These are phyloP conservation scores for Lachnellula arida DNA, from an alignment of 2,329 filamentous ascomycete genomes.

Conservation along the genomic window DNA sequence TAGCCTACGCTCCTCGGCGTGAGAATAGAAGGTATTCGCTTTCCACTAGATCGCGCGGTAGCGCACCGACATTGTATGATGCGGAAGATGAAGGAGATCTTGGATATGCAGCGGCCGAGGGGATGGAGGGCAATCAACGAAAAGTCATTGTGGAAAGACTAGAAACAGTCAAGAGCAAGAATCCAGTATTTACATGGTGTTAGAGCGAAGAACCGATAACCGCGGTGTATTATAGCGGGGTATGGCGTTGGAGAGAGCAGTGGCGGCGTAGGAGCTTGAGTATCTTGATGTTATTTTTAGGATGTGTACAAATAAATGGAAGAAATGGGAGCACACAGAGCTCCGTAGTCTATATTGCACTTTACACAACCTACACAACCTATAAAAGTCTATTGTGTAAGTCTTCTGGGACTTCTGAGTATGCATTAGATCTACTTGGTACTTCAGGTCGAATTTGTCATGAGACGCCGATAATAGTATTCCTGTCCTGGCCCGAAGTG, in stretches of 20 bases:
- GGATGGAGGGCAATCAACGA: slow-evolving; percentile 83
- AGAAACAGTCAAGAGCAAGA: slow-evolving; percentile 91
- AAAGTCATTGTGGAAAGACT: slow-evolving; percentile 96
- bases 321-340: neutral
- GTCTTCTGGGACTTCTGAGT: no score
- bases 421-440: no score
- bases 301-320: neutral
- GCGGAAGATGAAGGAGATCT: slow-evolving; percentile 87
- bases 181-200: slow-evolving; percentile 98
- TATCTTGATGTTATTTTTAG: neutral
- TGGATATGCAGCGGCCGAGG: slow-evolving; percentile 89
- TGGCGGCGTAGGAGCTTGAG: neutral
- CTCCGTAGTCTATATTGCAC: no score
- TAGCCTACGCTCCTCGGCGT: slow-evolving; percentile 11
- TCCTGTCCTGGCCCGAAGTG: no score
- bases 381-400: no score
- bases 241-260: neutral
- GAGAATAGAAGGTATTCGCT: slow-evolving; percentile 35
- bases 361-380: no score
- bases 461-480: no score
- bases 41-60: slow-evolving; percentile 33
- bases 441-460: no score
- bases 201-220: slow-evolving; percentile 38
- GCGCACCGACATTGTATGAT: slow-evolving; percentile 44
- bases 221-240: slow-evolving; percentile 10